Percentiles rank a stretch among this genome's conserved stretches.
phyloP scores from a whole-genome alignment of 306 rosid genomes.

The Ceratonia siliqua region DNA sequence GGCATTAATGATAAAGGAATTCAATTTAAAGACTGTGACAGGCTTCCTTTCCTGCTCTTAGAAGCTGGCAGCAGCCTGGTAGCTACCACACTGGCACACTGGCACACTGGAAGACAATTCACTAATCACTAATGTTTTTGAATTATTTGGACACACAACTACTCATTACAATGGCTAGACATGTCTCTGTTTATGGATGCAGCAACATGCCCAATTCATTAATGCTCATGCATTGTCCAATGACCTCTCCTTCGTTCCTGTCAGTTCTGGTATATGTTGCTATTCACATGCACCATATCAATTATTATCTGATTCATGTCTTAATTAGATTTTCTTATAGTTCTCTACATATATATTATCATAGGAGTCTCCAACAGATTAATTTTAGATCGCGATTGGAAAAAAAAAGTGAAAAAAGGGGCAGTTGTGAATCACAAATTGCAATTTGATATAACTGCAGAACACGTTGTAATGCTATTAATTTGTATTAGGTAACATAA shows the following conservation, averaged over 20 bases:
- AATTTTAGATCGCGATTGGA: no score
- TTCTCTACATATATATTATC: neutral
- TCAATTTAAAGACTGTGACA: conserved; percentile 24
- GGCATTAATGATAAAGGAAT: conserved; percentile 33
- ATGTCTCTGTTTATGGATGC: conserved; percentile 27
- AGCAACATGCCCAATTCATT: conserved; percentile 2
- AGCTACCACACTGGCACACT: neutral
- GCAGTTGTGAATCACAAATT: no score
- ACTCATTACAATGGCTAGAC: conserved; percentile 21
- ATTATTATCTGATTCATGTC: neutral
- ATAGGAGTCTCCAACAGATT: no score
- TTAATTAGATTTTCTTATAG: neutral
- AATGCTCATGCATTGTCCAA: conserved; percentile 1
- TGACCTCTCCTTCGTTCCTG: conserved; percentile 12
- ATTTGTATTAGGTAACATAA: no score
- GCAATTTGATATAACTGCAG: no score
- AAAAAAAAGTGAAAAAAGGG: no score
- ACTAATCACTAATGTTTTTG: conserved; percentile 32
- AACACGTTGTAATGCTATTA: no score
- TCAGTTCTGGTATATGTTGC: conserved; percentile 27
- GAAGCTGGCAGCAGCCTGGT: conserved; percentile 18
- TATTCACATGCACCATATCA: conserved; percentile 4
- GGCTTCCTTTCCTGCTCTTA: conserved; percentile 33
- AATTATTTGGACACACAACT: neutral
- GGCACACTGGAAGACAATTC: conserved; percentile 35